A percentile compares a stretch with the other conserved stretches of the same genome.
Conservation (phyloP, 495 filamentous ascomycete species). For the Hypoxylon trugodes region DNA sequence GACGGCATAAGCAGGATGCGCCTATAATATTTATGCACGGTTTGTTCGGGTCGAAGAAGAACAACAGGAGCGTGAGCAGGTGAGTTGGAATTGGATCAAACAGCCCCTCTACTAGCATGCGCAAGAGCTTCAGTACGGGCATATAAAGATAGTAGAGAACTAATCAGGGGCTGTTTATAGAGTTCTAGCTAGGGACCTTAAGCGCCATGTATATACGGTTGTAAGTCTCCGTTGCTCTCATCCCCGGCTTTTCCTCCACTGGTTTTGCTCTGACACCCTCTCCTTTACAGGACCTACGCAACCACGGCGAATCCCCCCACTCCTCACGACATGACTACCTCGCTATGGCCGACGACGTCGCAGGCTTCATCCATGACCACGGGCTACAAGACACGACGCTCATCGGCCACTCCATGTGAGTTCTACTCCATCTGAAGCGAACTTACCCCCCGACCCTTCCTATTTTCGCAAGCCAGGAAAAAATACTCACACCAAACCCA, state of each 20-base stretch:
- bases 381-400: slow-evolving; percentile 73
- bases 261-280: slow-evolving; percentile 7
- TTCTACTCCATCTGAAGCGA: no score
- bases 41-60: slow-evolving; percentile 94
- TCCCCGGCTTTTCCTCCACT: background rate
- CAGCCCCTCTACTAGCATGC: background rate
- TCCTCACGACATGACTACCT: slow-evolving; percentile 79
- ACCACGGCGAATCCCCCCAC: slow-evolving; percentile 93
- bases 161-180: slow-evolving; percentile 55
- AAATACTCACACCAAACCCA: slow-evolving; percentile 40
- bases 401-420: slow-evolving; percentile 95
- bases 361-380: slow-evolving; percentile 80
- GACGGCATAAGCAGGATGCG: slow-evolving; percentile 52
- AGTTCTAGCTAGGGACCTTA: slow-evolving; percentile 81
- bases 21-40: slow-evolving; percentile 94
- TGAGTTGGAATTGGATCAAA: slow-evolving; percentile 64
- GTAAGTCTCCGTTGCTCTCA: slow-evolving; percentile 57
- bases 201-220: slow-evolving; percentile 82
- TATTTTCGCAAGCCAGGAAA: background rate
- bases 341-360: slow-evolving; percentile 87
- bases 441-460: background rate
- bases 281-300: slow-evolving; percentile 80
- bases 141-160: background rate
- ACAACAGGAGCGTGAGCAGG: slow-evolving; percentile 96
- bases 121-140: background rate